Base-by-base conservation (phyloP, 2,329 filamentous ascomycete species). In the Diaporthe humulicola region DNA sequence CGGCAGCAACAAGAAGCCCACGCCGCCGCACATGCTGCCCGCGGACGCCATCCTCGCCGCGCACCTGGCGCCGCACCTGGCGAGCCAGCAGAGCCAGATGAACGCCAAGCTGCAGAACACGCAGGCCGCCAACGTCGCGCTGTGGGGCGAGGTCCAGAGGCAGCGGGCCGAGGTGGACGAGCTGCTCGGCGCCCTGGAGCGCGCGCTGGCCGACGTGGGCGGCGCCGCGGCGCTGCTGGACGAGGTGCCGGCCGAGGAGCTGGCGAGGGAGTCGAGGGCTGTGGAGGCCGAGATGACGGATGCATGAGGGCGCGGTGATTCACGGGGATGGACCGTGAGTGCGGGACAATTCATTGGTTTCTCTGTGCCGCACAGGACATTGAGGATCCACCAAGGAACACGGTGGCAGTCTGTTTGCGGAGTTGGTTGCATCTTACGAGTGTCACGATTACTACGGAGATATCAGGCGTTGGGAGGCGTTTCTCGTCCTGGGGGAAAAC, bases 121-220 rank as follows among this genome's bases (percentile, higher is more conserved):
- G 57, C 89, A 92, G 80, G 85, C 87, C 22, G 86, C 88, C 78
- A 93, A 93, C 80, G 87, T 88, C 19, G 84, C 82, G 8, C 82
- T 92, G 25, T 88, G 87, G 74, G 86, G 86, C 57, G 86, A 87
- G 71, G 84, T 93, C 17, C 82, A 83, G 69, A 82, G 80, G 54
- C 91, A 93, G 84, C 86, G 89, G 75, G 83, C 82, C 2, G 90
- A 92, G 82, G 88, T 91, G 48, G 87, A 87, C 71, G 82, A 81
- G 28, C 82, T 93, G 54, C 81, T 91, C 30, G 82, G 78, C 3
- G 81, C 83, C 17, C 84, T 92, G 17, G 90, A 91, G 79, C 83
- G 82, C 38, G 85, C 87, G 9, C 85, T 91, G 40, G 85, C 84
- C 56, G 91, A 93, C 79, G 84, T 92, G 50, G 86, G 87, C 72